Evolutionary conservation across 2,329 filamentous ascomycete species (phyloP), one percentile per base, ranked within the genome.

Genomic region (Orbilia javanica): DNA sequence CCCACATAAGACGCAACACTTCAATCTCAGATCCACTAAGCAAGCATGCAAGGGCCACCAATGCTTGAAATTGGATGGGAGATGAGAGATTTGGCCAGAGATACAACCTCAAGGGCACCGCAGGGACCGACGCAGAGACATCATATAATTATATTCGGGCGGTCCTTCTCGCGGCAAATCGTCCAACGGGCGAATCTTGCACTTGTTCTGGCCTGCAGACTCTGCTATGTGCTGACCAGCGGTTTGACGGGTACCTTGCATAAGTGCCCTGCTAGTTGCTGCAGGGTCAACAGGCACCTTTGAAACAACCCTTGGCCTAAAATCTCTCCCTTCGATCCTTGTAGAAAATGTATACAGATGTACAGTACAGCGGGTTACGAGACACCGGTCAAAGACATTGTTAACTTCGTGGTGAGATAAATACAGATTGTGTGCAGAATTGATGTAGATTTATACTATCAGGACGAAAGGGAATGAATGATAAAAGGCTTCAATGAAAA

Each of bases 201-300:
- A 7, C 7, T 39, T 6, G 34, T 60, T 60, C 36, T n/a, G n/a
- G n/a, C 52, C 53, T 60, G 53, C 53, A 42, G 18, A 20, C 20
- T 20, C 1, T n/a, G n/a, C n/a, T 18, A 44, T 10, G 6, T 44
- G 20, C 42, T 7, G 42, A 44, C 15, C 25, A 20, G 20, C 50
- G n/a, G 65, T 70, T 65, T 44, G 63, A 66, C 73, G 73, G 73
- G 73, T 77, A 77, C 73, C 73, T 77, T 77, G 66, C 73, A 77
- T 77, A 70, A 77, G 66, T 65, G 20, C 42, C 64, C 65, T 76
- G 53, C 34, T 60, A 27, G 39, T 20, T 31, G 36, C 27, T 46
- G 46, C 48, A 48, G 36, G 55, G 55, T 60, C 53, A 46, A 55
- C 22, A 62, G 53, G 53, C 53, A 60, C 53, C 29, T 60, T 60